Conservation (phyloP, 768 basidiomycete species). For the Mycena albidolilacea region DNA sequence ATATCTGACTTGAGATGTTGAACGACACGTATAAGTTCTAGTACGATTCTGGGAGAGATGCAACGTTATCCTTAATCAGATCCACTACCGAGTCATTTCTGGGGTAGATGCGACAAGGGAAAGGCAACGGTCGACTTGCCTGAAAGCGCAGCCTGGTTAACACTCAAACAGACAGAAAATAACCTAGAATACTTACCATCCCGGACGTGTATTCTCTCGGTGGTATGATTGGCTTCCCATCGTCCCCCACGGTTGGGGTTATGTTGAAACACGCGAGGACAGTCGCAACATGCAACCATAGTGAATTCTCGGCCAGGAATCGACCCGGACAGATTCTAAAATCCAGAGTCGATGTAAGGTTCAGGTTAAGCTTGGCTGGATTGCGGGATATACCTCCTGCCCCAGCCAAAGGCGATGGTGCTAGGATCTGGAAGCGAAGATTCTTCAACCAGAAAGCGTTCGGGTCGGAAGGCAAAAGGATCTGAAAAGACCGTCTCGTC, state of each 20-base stretch:
- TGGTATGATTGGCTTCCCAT: conserved; percentile 17
- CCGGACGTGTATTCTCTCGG: conserved; percentile 32
- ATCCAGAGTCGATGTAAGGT: not conserved
- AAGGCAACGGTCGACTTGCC: conserved; percentile 38
- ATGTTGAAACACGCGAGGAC: conserved; percentile 35
- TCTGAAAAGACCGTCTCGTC: conserved; percentile 46
- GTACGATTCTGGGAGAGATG: conserved; percentile 44
- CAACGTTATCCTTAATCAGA: conserved; percentile 53
- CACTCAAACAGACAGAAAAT: not conserved
- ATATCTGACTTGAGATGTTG: too few relatives aligned
- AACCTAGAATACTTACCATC: conserved; percentile 13
- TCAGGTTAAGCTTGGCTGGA: not conserved
- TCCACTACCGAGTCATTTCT: conserved; percentile 27
- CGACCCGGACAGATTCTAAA: conserved; percentile 38
- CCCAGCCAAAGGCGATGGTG: conserved; percentile 41
- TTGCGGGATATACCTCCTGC: conserved; percentile 36
- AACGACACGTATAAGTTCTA: not conserved
- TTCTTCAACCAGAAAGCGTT: conserved; percentile 42
- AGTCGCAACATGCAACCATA: conserved; percentile 34
- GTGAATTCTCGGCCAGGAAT: conserved; percentile 37
- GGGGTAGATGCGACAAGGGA: conserved; percentile 32
- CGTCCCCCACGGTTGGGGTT: not conserved
- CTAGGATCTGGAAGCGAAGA: conserved; percentile 31
- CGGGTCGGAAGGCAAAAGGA: conserved; percentile 47
- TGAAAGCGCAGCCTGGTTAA: not conserved